Conservation (phyloP, 306 rosid genomes). For the Neltuma alba region DNA sequence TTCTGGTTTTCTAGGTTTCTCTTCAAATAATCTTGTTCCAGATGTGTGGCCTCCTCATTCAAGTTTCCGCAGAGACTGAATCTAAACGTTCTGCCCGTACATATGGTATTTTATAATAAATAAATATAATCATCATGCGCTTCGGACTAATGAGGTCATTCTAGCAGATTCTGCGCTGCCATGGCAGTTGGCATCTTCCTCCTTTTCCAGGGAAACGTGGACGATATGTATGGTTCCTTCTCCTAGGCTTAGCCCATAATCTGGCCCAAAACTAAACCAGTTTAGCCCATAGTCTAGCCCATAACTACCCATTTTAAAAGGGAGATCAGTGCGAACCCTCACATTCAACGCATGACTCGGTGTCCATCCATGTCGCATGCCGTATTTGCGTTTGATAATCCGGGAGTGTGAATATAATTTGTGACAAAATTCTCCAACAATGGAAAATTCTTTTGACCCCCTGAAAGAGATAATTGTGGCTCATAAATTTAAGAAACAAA, state of each 20-base stretch:
- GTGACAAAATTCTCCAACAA: background rate
- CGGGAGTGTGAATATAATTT: too few species aligned
- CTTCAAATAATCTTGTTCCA: background rate
- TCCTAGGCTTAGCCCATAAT: background rate
- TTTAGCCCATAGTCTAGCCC: background rate
- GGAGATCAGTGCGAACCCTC: too few species aligned
- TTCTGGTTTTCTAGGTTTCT: background rate
- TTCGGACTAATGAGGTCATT: background rate
- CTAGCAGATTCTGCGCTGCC: conserved; percentile 1
- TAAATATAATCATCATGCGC: too few species aligned
- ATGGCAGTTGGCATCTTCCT: background rate
- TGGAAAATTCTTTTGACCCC: too few species aligned
- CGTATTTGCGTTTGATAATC: too few species aligned
- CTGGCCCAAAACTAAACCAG: background rate
- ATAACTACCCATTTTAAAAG: background rate
- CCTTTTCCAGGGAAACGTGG: background rate
- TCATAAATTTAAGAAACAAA: background rate
- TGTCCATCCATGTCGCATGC: too few species aligned
- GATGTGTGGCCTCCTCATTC: background rate
- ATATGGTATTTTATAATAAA: background rate
- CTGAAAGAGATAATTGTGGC: too few species aligned
- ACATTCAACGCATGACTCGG: too few species aligned
- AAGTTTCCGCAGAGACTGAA: background rate
- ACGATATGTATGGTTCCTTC: background rate
- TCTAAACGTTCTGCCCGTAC: background rate